Conservation (phyloP, 257 asterid genomes). For the Scutellaria minor region DNA sequence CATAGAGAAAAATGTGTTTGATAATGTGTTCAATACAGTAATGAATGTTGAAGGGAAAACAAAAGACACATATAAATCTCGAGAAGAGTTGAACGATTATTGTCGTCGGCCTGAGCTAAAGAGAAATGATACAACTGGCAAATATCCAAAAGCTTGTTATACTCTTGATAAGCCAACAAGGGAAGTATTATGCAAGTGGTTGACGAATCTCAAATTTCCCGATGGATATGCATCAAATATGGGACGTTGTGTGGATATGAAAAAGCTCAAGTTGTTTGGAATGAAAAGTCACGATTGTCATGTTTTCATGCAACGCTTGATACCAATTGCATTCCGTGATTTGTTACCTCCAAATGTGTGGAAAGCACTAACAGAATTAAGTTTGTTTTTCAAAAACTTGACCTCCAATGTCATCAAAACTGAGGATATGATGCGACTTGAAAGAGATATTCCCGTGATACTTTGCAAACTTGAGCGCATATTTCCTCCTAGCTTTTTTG, state of each 20-base stretch:
- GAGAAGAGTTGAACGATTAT: not conserved
- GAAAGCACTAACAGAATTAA: no score
- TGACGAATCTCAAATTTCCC: not conserved
- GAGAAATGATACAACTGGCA: no score
- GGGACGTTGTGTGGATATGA: not conserved
- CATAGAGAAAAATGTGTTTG: no score
- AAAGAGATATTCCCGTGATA: not conserved
- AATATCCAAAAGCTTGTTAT: not conserved
- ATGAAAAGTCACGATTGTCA: conserved; percentile 3
- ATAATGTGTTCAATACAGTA: no score
- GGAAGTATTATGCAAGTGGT: not conserved
- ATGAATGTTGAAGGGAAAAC: no score
- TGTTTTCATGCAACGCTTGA: not conserved
- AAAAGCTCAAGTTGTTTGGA: not conserved
- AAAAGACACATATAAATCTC: not conserved
- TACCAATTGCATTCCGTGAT: not conserved
- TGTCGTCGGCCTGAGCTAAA: not conserved
- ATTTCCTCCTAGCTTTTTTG: no score
- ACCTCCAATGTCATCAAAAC: no score
- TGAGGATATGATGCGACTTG: no score
- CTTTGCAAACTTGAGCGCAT: no score
- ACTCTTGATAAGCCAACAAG: not conserved
- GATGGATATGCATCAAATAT: no score
- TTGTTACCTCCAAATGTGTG: no score
- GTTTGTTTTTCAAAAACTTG: no score